These are phyloP conservation scores for Avena eriantha DNA, from an alignment of 176 grass and related monocot genomes.

Conservation along the genomic window DNA sequence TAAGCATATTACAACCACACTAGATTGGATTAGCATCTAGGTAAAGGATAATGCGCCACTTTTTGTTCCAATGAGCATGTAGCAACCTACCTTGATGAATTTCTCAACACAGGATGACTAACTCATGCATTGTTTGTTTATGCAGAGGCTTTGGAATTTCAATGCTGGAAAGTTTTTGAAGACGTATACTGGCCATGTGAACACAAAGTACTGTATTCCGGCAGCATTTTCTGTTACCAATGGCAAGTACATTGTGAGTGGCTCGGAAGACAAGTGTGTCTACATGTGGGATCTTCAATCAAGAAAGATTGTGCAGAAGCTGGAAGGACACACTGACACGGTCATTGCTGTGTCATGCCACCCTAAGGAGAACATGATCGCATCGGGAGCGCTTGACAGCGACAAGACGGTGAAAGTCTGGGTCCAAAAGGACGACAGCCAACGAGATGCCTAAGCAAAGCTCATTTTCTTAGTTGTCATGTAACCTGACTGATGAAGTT, in stretches of 20 bases:
- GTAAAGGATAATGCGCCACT: not conserved
- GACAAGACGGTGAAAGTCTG: constrained; percentile 95
- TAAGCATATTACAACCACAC: constrained; percentile 14
- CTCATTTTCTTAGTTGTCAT: constrained; percentile 28
- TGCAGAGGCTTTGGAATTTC: constrained; percentile 93
- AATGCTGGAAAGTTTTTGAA: constrained; percentile 88
- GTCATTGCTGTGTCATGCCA: constrained; percentile 89
- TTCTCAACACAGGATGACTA: not conserved
- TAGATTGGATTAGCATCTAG: constrained; percentile 2
- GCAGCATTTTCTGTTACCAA: constrained; percentile 84
- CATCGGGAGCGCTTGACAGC: constrained; percentile 73
- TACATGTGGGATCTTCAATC: constrained; percentile 96
- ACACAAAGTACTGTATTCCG: constrained; percentile 81
- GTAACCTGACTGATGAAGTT: constrained; percentile 45
- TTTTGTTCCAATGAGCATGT: constrained; percentile 17
- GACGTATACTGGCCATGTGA: constrained; percentile 87
- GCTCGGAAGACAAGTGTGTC: constrained; percentile 85
- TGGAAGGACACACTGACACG: constrained; percentile 81
- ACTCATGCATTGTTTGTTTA: constrained; percentile 44
- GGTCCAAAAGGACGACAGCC: constrained; percentile 72
- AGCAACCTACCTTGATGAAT: not conserved
- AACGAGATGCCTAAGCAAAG: constrained; percentile 37
- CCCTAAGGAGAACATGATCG: constrained; percentile 84
- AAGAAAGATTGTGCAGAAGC: constrained; percentile 87
- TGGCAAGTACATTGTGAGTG: constrained; percentile 91